These are phyloP conservation scores for Xylaria curta DNA, from an alignment of 495 filamentous ascomycete genomes.

Conservation along the genomic window DNA sequence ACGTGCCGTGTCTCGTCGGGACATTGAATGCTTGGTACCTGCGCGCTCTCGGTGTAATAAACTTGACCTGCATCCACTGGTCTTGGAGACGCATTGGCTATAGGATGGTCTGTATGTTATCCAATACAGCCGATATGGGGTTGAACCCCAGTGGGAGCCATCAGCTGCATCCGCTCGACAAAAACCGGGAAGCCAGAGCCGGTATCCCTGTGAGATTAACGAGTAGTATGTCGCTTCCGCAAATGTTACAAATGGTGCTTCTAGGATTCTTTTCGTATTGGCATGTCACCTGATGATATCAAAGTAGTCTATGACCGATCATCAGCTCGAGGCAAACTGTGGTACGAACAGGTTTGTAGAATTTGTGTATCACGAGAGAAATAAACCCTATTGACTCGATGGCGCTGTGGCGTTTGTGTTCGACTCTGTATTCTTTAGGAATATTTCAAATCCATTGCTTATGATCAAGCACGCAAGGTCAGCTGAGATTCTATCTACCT, in stretches of 20 bases:
- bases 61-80: constrained; percentile 16
- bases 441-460: not conserved
- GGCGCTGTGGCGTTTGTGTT: not conserved
- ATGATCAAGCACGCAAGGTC: not conserved
- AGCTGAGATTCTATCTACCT: not conserved
- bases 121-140: constrained; percentile 23
- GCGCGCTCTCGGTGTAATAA: constrained; percentile 24
- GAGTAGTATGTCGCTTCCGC: not conserved
- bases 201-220: constrained; percentile 12
- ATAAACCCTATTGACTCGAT: not conserved
- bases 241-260: not conserved
- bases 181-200: constrained; percentile 23
- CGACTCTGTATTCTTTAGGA: not conserved
- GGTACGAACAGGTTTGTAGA: not conserved
- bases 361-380: not conserved
- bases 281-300: constrained; percentile 19
- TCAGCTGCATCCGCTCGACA: not conserved
- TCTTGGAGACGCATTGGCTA: constrained; percentile 15
- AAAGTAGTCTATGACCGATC: not conserved
- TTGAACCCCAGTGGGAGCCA: constrained; percentile 3
- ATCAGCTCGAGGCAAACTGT: not conserved
- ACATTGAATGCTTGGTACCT: constrained; percentile 21
- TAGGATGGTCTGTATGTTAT: constrained; percentile 3
- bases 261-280: not conserved
- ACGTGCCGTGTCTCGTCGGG: constrained; percentile 12